A percentile compares a stretch with the other conserved stretches of the same genome.
These are phyloP conservation scores for Aspergillus steynii DNA, from an alignment of 495 filamentous ascomycete genomes.

Conservation along the genomic window DNA sequence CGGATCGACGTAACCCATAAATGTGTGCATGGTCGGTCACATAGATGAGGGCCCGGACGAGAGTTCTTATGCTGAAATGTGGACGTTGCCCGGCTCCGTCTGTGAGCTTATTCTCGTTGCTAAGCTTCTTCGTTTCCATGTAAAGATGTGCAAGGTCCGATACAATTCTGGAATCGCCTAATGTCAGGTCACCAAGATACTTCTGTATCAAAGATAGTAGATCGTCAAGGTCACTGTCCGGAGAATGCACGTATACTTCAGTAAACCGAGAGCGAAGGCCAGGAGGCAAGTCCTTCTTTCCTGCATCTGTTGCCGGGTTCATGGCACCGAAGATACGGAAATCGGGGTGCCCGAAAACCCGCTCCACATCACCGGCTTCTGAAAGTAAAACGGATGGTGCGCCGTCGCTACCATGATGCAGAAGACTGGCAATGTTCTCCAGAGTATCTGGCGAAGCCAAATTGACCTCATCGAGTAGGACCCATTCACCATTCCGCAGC, in stretches of 20 bases:
- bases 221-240: constrained; percentile 81
- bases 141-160: constrained; percentile 83
- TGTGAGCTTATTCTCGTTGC: constrained; percentile 79
- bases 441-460: constrained; percentile 91
- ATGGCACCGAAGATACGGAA: constrained; percentile 98
- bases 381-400: constrained; percentile 81
- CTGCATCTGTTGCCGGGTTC: constrained; percentile 98
- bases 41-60: constrained; percentile 89
- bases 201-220: constrained; percentile 79
- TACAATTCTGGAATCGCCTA: constrained; percentile 63
- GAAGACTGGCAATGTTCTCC: constrained; percentile 85
- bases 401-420: constrained; percentile 65
- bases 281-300: constrained; percentile 87
- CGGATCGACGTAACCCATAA: constrained; percentile 82
- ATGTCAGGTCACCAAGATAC: constrained; percentile 71
- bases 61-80: constrained; percentile 91
- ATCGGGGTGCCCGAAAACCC: constrained; percentile 83
- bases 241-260: constrained; percentile 87
- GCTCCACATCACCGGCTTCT: constrained; percentile 87
- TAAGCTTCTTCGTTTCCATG: constrained; percentile 77
- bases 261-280: constrained; percentile 87
- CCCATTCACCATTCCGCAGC: constrained; percentile 92
- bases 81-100: constrained; percentile 92
- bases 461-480: constrained; percentile 97
- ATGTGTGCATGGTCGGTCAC: constrained; percentile 78